Evolutionary conservation across 495 filamentous ascomycete species (phyloP), one percentile per base, ranked within the genome.

Genomic region (Trichoderma virens): DNA sequence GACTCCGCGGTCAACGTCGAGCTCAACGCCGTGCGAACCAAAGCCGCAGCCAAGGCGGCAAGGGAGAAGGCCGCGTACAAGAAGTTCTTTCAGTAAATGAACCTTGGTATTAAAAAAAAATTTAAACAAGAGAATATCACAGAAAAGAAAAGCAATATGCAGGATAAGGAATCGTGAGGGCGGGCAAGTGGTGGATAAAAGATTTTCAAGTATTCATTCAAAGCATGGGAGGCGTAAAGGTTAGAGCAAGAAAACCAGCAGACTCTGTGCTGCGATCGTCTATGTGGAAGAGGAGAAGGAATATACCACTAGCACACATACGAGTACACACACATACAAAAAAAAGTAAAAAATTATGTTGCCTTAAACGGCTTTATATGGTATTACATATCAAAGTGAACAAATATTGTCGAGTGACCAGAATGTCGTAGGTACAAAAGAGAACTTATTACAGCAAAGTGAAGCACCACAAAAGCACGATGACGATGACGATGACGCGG

Each of bases 11-110:
- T 98, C 61, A 73, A 76, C 62, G 88, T 86, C 70, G 92, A 96
- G 76, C 81, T 95, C 39, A 79, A 80, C 38, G 78, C 80, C 61
- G 86, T 92, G 31, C 96, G 93, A 83, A 87, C 88, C 78, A 82
- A 79, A 62, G 82, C 88, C 45, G 83, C 84, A 59, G 90, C 86
- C 61, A 84, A 88, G 69, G 79, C 84, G 66, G 88, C 88, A 72
- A 95, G 90, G 82, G 91, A 98, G 79, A 93, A 91, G 80, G 89
- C 86, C 35, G 89, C 88, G 31, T 94, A 91, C 71, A 86, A 86
- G 78, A 97, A 92, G 79, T 93, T 93, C 79, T 98, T 98, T 70
- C 72, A 66, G 16, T 82, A 60, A 35, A 11, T 7, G 31, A 27
- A 27, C 2, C 14, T 41, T 41, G 11, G 20, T 20, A 25, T 7